Base-by-base conservation (phyloP, 345 rosid species). In the Acer campestre region DNA sequence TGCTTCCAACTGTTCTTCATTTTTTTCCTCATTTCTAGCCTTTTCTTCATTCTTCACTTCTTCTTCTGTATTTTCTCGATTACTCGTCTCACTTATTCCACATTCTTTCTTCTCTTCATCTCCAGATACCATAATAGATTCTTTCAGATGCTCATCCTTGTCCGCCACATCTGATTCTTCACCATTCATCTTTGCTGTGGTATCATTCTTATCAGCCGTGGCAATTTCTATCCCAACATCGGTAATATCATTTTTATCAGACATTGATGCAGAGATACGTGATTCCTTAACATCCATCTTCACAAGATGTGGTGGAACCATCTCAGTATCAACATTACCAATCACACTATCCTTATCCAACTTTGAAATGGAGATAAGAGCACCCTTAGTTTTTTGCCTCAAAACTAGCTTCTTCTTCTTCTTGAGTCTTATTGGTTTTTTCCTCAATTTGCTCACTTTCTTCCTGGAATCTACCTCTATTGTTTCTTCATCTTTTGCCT, bases 381-480 rank as follows among this genome's bases (percentile, higher is more conserved):
- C 70, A 22, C 25, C 55, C 14, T 29, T 69, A 46, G 25, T 27
- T 12, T 63, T 74, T 18, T 11, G 62, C 75, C 17, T 74, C 20
- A 42, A 65, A 74, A 11, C 67, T 7, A 48, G 6, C 27, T 72
- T 75, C 64, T 75, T 71, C 64, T 75, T 71, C 68, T 44, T 73
- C 71, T 64, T 25, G 40, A 38, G 70, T 10, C 14, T 14, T 73
- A 9, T 42, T 18, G 67, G 22, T 13, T 17, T 68, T 10, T 27
- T 77, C 44, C 40, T 58, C 55, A n/a, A 66, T 70, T 44, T 67
- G 23, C 14, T 74, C 38, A 18, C 35, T 67, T 79, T 79, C 67
- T 75, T 71, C 10, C 29, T 46, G 11, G 72, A 31, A 64, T 16
- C 25, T 25, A 53, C 64, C 68, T 71, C 68, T 27, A n/a, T 23